Conservation (phyloP, 1,139 yeast genomes). For the Scheffersomyces insectosa region DNA sequence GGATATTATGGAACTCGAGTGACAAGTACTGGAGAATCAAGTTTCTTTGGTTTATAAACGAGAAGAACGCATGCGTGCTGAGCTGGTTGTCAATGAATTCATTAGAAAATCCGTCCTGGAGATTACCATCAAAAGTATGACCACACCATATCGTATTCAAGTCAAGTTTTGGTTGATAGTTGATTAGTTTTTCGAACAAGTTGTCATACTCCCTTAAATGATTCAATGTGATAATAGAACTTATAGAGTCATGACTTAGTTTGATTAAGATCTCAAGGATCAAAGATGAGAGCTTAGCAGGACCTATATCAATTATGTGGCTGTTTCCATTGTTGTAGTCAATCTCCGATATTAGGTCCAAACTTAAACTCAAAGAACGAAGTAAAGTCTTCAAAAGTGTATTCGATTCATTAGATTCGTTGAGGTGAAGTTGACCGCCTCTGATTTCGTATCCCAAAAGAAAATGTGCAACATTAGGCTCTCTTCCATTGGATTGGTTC, state of each 20-base stretch:
- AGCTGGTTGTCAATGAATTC: conserved; percentile 31
- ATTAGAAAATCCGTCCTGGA: conserved; percentile 26
- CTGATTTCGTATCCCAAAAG: conserved; percentile 63
- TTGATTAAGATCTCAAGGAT: conserved; percentile 62
- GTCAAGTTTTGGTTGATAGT: conserved; percentile 56
- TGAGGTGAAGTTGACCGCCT: conserved; percentile 30
- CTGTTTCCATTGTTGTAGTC: conserved; percentile 39
- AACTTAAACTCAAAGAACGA: conserved; percentile 46
- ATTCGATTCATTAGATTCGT: conserved; percentile 17
- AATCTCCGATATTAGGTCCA: conserved; percentile 40
- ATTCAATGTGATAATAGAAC: conserved; percentile 53
- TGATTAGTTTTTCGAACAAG: conserved; percentile 54
- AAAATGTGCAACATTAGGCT: conserved; percentile 67
- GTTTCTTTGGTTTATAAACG: conserved; percentile 65
- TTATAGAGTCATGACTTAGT: conserved; percentile 54
- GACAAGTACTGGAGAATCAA: conserved; percentile 65
- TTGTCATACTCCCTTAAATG: conserved; percentile 48
- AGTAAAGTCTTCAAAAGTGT: conserved; percentile 61
- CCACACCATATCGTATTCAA: conserved; percentile 54
- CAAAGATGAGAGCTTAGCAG: conserved; percentile 57
- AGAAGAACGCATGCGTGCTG: conserved; percentile 55
- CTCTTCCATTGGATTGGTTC: conserved; percentile 33
- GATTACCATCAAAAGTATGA: conserved; percentile 40
- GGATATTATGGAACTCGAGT: conserved; percentile 69
- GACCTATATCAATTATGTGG: conserved; percentile 48